These are phyloP conservation scores for Sporobolus alterniflorus DNA, from an alignment of 202 grass and related monocot genomes.

Conservation along the genomic window DNA sequence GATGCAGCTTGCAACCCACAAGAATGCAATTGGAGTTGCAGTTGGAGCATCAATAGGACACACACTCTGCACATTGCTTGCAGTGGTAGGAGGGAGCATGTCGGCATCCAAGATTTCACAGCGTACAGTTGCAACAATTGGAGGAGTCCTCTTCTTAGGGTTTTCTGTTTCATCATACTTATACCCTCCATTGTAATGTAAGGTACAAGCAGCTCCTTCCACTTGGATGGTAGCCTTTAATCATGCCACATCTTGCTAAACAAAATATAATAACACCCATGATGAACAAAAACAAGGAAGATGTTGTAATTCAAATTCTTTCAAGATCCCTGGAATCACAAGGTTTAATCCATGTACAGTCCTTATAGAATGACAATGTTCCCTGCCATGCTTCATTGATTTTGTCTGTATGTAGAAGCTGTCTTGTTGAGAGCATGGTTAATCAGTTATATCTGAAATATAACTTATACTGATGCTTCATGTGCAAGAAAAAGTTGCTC, in stretches of 20 bases:
- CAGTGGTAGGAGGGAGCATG: constrained; percentile 86
- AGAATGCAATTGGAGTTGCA: constrained; percentile 89
- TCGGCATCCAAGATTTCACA: constrained; percentile 88
- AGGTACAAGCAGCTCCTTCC: constrained; percentile 1
- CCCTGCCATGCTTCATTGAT: background rate
- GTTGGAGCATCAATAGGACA: constrained; percentile 79
- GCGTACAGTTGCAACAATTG: constrained; percentile 78
- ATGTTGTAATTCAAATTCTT: constrained; percentile 14
- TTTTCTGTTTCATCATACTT: constrained; percentile 93
- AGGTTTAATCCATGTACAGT: constrained; percentile 19
- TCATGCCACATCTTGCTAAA: background rate
- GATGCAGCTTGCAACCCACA: constrained; percentile 82
- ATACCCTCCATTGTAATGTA: constrained; percentile 78
- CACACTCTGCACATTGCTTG: constrained; percentile 78
- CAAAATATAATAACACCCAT: background rate
- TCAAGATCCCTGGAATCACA: background rate
- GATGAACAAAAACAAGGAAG: background rate
- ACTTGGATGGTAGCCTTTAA: background rate
- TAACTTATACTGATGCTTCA: constrained; percentile 2
- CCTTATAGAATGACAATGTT: constrained; percentile 10
- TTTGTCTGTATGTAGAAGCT: constrained; percentile 6
- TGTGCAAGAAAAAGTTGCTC: background rate
- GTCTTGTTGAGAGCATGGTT: background rate
- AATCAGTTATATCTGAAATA: constrained; percentile 17
- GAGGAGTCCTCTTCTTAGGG: constrained; percentile 77